These are phyloP conservation scores for Calendula officinalis DNA, from an alignment of 129 eudicot species.

Conservation along the genomic window DNA sequence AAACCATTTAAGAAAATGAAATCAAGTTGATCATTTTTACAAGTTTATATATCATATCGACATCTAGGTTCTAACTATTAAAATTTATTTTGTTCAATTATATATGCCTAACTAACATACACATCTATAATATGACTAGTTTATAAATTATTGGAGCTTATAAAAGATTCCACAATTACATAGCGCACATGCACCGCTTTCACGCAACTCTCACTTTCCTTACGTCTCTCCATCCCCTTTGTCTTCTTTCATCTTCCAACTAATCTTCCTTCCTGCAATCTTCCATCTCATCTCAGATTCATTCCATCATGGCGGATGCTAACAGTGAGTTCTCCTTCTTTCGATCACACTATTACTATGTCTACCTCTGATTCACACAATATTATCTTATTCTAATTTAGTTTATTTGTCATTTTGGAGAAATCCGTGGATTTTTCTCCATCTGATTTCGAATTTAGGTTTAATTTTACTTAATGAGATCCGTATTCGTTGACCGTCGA, in stretches of 20 bases:
- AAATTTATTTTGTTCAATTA: not conserved
- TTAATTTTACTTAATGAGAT: not conserved
- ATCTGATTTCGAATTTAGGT: not conserved
- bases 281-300: not conserved
- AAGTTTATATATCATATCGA: no score
- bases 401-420: not conserved
- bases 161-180: no score
- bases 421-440: not conserved
- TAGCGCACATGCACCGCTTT: no score
- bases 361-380: not conserved
- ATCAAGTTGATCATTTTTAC: no score
- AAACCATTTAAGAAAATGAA: no score
- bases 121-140: no score
- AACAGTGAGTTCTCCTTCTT: slow-evolving; percentile 7
- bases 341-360: not conserved
- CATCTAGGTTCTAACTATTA: no score
- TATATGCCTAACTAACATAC: no score
- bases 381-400: not conserved
- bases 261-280: not conserved
- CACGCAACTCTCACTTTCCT: no score
- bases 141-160: no score
- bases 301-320: slow-evolving; percentile 10
- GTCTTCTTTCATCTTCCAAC: no score
- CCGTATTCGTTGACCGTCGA: not conserved
- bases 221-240: no score